A percentile compares a stretch with the other conserved stretches of the same genome.
phyloP scores from a whole-genome alignment of 1,139 yeast genomes.

The Debaryomyces subglobosus region DNA sequence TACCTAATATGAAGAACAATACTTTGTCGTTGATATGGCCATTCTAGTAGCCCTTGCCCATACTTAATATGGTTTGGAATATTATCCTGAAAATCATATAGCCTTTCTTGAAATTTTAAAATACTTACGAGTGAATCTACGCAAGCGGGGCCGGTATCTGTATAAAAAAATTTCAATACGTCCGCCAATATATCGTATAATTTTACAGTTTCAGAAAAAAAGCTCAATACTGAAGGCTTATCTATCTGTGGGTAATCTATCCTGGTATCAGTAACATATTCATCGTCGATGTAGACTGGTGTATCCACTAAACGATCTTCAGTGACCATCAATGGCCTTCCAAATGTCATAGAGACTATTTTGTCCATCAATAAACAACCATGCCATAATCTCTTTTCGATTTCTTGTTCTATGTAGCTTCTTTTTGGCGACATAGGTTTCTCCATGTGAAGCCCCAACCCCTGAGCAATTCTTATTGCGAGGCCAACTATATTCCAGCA shows the following conservation, averaged over 20 bases:
- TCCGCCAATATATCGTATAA: conserved; percentile 17
- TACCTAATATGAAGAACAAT: conserved; percentile 16
- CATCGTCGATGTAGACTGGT: neutral
- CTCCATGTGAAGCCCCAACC: neutral
- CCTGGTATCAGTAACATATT: conserved; percentile 12
- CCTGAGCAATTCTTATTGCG: neutral
- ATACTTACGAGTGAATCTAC: conserved; percentile 12
- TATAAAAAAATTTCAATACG: conserved; percentile 14
- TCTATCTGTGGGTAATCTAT: conserved; percentile 1
- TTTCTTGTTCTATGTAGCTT: neutral
- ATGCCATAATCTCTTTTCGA: neutral
- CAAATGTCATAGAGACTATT: neutral
- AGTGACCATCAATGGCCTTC: neutral
- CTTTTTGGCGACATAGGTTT: neutral
- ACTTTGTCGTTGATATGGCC: conserved; percentile 16
- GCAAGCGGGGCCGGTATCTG: conserved; percentile 10
- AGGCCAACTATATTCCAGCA: neutral
- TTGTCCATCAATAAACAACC: neutral
- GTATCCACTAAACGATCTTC: neutral
- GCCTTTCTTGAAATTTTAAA: conserved; percentile 14
- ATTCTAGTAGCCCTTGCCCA: conserved; percentile 8
- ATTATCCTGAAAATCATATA: conserved; percentile 13
- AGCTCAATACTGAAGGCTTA: conserved; percentile 14
- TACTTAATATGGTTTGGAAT: conserved; percentile 14
- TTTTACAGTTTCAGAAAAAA: conserved; percentile 15